These are phyloP conservation scores for Phytophthora fragariaefolia DNA, from an alignment of 352 stramenopile species.

Conservation along the genomic window DNA sequence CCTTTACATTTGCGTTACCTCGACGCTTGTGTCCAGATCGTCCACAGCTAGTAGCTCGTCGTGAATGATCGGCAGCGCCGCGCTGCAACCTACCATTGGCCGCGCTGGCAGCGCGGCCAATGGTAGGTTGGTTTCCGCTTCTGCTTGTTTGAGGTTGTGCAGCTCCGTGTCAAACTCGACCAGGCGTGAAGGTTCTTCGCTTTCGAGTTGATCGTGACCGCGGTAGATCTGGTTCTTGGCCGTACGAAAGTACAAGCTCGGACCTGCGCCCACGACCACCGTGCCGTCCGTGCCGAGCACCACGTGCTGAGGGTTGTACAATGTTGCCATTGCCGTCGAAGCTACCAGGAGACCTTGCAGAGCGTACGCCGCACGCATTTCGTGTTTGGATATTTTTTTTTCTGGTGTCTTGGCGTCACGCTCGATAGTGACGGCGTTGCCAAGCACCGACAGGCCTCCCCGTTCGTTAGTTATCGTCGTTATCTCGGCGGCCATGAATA, in stretches of 20 bases:
- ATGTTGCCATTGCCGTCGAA: conserved; percentile 7
- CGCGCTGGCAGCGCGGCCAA: conserved; percentile 12
- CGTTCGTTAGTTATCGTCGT: conserved; percentile 8
- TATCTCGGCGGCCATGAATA: conserved; percentile 21
- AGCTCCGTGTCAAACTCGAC: conserved; percentile 3
- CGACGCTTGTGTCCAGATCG: conserved; percentile 2
- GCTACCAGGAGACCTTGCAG: conserved; percentile 18
- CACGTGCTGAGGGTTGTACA: conserved; percentile 39
- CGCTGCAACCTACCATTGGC: too few species aligned
- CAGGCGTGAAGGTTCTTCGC: conserved; percentile 5
- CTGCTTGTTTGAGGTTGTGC: neutral
- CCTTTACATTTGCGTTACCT: conserved; percentile 3
- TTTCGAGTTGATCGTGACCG: conserved; percentile 13
- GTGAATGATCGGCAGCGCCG: conserved; percentile 11
- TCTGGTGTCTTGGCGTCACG: neutral
- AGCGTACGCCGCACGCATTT: conserved; percentile 22
- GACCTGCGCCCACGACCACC: conserved; percentile 38
- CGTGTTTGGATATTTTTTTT: conserved; percentile 3
- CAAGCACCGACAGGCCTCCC: conserved; percentile 1
- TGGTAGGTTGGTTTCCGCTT: conserved; percentile 11
- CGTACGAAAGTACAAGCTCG: conserved; percentile 37
- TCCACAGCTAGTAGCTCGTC: conserved; percentile 1
- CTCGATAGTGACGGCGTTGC: conserved; percentile 10
- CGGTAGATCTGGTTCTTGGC: conserved; percentile 14
- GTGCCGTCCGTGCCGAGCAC: conserved; percentile 47